Conservation (phyloP, 495 filamentous ascomycete genomes). For the Astrothelium subdiscretum region DNA sequence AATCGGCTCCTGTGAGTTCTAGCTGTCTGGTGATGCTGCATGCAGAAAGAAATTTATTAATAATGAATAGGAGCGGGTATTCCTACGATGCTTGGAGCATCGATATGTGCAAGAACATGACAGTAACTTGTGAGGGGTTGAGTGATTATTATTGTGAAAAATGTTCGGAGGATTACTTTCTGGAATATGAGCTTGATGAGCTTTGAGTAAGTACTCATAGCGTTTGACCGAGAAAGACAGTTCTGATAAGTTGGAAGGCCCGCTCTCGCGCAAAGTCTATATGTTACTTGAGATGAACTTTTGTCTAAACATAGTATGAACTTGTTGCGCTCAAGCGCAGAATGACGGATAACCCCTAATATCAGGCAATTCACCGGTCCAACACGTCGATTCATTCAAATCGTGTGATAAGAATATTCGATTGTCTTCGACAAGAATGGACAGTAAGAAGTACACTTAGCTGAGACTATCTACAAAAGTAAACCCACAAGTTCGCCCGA, state of each 20-base stretch:
- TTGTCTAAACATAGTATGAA: too few relatives aligned
- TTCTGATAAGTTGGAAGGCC: not conserved
- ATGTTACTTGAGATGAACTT: too few relatives aligned
- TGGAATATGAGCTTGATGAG: not conserved
- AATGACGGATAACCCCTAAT: too few relatives aligned
- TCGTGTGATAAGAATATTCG: too few relatives aligned
- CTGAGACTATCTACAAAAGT: too few relatives aligned
- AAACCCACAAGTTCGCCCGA: too few relatives aligned
- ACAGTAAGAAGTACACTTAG: too few relatives aligned
- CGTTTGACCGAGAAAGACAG: not conserved
- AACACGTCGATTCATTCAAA: too few relatives aligned
- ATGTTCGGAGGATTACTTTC: not conserved
- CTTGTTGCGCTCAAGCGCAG: too few relatives aligned
- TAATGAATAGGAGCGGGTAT: conserved; percentile 12
- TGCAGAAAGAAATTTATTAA: not conserved
- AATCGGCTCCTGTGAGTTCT: conserved; percentile 17
- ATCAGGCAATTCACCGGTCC: too few relatives aligned
- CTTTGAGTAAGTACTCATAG: not conserved
- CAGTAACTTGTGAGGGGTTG: conserved; percentile 6
- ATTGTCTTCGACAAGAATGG: too few relatives aligned
- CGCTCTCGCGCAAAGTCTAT: too few relatives aligned
- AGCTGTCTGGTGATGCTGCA: not conserved
- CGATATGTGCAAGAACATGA: conserved; percentile 29
- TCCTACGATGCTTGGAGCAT: conserved; percentile 28
- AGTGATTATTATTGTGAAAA: not conserved